Conservation (phyloP, 1,139 yeast genomes). For the Candida sanyaensis region DNA sequence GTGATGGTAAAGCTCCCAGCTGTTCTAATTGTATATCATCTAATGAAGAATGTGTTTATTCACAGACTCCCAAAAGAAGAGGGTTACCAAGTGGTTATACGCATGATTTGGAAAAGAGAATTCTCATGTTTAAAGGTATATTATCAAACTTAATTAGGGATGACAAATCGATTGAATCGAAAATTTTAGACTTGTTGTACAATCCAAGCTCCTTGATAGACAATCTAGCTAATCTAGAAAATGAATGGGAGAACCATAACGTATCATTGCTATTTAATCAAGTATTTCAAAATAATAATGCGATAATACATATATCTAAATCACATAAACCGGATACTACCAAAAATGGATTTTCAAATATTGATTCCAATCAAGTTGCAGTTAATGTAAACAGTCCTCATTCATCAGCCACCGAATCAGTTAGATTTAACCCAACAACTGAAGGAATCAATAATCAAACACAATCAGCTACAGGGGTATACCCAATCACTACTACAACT, state of each 20-base stretch:
- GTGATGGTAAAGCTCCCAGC: conserved; percentile 24
- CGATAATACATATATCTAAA: conserved; percentile 15
- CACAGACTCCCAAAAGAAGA: conserved; percentile 21
- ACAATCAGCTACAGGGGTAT: background rate
- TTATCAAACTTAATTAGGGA: conserved; percentile 15
- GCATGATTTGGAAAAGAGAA: conserved; percentile 23
- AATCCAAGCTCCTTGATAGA: conserved; percentile 5
- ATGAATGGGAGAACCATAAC: conserved; percentile 15
- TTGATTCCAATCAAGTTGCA: background rate
- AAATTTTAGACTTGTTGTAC: conserved; percentile 9
- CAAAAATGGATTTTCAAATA: background rate
- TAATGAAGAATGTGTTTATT: conserved; percentile 19
- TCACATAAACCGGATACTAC: background rate
- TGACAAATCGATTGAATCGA: conserved; percentile 10
- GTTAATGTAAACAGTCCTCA: background rate
- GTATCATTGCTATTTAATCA: conserved; percentile 14
- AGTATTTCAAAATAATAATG: conserved; percentile 13
- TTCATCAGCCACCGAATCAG: background rate
- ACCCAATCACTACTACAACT: background rate
- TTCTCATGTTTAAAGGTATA: conserved; percentile 20
- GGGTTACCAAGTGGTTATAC: conserved; percentile 28
- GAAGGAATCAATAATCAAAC: background rate
- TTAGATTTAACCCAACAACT: background rate
- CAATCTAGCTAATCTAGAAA: conserved; percentile 11
- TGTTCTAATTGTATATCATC: conserved; percentile 21